Evolutionary conservation across 768 basidiomycete species (phyloP).

Genomic region (Hericium coralloides): DNA sequence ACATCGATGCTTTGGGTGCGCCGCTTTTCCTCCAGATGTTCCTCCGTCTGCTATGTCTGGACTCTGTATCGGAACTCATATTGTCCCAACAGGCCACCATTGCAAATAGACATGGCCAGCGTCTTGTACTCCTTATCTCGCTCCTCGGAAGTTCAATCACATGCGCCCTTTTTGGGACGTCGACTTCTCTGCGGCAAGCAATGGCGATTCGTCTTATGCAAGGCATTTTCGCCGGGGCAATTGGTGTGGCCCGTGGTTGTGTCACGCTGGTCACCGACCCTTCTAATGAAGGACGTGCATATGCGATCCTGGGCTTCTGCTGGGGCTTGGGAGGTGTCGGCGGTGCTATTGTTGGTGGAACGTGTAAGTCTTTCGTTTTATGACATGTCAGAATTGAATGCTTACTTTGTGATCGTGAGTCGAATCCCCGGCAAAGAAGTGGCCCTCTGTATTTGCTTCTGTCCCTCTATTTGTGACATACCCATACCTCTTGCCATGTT

Average conservation of each 20-base stretch:
- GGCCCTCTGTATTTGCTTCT: conserved; percentile 66
- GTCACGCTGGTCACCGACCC: conserved; percentile 83
- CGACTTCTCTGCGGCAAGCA: conserved; percentile 68
- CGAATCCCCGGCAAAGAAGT: conserved; percentile 79
- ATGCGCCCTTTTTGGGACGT: conserved; percentile 71
- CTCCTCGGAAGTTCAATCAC: conserved; percentile 79
- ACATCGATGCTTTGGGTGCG: conserved; percentile 80
- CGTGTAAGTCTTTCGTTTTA: conserved; percentile 42
- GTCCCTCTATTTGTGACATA: conserved; percentile 63
- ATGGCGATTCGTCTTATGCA: conserved; percentile 82
- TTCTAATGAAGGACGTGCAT: conserved; percentile 90
- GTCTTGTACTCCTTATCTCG: conserved; percentile 77
- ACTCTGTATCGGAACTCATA: no score
- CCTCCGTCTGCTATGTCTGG: not conserved
- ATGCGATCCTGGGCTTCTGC: conserved; percentile 88
- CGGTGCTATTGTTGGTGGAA: conserved; percentile 79
- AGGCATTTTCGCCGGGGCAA: conserved; percentile 87
- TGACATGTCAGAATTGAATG: not conserved
- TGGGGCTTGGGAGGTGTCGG: conserved; percentile 97
- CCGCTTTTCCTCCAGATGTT: not conserved
- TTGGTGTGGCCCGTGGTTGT: conserved; percentile 89
- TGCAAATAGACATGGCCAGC: conserved; percentile 83
- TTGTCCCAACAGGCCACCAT: conserved; percentile 49
- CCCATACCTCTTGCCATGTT: conserved; percentile 88
- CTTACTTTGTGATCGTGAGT: conserved; percentile 37